Percentiles rank a stretch among this genome's conserved stretches.
These are phyloP conservation scores for Phaeodactylum tricornutum DNA, from an alignment of 108 stramenopile species.

Conservation along the genomic window DNA sequence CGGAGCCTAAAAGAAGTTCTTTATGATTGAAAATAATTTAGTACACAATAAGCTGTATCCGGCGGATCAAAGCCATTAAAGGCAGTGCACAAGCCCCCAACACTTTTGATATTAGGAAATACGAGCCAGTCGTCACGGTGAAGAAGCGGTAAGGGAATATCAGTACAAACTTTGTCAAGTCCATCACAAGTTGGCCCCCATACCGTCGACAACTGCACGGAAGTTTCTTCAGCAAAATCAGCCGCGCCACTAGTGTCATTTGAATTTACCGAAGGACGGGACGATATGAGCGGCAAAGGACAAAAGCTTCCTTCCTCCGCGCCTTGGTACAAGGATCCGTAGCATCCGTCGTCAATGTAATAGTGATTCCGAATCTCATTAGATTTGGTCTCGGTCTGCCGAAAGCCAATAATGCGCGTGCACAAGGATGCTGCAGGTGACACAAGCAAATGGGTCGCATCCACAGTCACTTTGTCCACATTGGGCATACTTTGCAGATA, in stretches of 20 bases:
- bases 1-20: too few relatives aligned
- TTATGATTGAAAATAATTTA: conserved; percentile 12
- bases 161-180: conserved; percentile 28
- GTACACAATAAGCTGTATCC: conserved; percentile 32
- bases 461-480: conserved; percentile 1
- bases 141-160: conserved; percentile 18
- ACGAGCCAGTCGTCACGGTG: conserved; percentile 37
- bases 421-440: conserved; percentile 27
- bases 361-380: conserved; percentile 12
- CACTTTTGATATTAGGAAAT: conserved; percentile 23
- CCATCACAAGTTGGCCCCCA: conserved; percentile 53
- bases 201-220: conserved; percentile 15
- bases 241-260: not conserved
- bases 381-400: not conserved
- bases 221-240: not conserved
- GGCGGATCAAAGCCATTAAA: conserved; percentile 46
- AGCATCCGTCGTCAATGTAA: conserved; percentile 46
- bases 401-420: conserved; percentile 34
- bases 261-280: not conserved
- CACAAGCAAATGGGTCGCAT: conserved; percentile 15
- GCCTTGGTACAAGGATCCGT: conserved; percentile 25
- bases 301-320: conserved; percentile 2
- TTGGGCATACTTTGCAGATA: too few relatives aligned
- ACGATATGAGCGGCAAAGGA: not conserved
- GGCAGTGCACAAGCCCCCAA: conserved; percentile 23